A percentile compares a stretch with the other conserved stretches of the same genome.
phyloP scores from a whole-genome alignment of 208 protist species.

The Acanthamoeba quina region DNA sequence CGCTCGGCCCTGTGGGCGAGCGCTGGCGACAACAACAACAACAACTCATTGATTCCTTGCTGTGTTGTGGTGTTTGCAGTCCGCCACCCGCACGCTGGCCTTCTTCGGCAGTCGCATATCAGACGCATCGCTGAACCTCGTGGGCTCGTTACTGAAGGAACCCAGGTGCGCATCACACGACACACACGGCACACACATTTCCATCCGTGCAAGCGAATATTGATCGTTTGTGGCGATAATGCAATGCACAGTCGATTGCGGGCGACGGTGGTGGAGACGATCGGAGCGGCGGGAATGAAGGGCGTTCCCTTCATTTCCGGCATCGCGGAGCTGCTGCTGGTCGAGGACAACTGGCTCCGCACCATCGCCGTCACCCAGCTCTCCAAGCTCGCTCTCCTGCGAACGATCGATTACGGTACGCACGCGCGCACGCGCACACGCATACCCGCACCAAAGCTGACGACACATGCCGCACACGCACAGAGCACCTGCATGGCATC shows the following conservation, averaged over 20 bases:
- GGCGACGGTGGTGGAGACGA: not conserved
- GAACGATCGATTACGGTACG: not conserved
- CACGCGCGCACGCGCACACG: no score
- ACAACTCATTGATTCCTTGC: not conserved
- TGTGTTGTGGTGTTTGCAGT: not conserved
- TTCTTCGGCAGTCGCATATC: not conserved
- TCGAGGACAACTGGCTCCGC: constrained; percentile 25
- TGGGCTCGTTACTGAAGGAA: not conserved
- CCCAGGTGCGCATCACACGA: not conserved
- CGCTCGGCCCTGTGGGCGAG: no score
- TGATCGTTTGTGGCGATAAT: not conserved
- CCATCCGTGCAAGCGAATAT: not conserved
- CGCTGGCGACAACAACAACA: not conserved
- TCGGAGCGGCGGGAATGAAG: not conserved
- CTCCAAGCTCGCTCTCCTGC: constrained; percentile 12
- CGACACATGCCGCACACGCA: not conserved
- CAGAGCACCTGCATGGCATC: constrained; percentile 23
- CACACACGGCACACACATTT: not conserved
- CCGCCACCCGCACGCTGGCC: not conserved
- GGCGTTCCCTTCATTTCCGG: not conserved
- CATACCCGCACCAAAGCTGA: no score
- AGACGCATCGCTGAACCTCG: not conserved
- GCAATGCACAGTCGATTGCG: not conserved
- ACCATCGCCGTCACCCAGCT: constrained; percentile 36
- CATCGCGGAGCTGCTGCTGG: not conserved